Base-by-base conservation (phyloP, 2,329 filamentous ascomycete genomes). In the Xylariaceae sp. region DNA sequence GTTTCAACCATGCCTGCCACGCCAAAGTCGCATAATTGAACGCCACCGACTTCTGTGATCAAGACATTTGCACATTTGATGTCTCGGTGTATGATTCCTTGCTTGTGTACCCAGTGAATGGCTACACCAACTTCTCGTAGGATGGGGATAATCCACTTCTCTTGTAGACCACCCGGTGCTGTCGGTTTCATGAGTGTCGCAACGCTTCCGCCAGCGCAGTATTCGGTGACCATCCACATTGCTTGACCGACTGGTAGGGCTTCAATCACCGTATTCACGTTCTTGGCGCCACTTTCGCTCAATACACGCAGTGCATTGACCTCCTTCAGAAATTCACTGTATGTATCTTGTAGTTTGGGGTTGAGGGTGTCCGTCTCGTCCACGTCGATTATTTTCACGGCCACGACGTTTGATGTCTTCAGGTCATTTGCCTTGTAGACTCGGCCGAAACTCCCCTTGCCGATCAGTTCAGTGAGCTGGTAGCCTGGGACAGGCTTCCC, bases 181-280 rank as follows among this genome's bases (percentile, higher is more conserved):
- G 81, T 86, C n/a, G 85, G 82, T 63, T 79, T 81, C 82, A 85
- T 85, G 51, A 80, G 78, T 53, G 78, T 91, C 57, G 80, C 85
- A 66, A 95, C 85, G 66, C 89, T 94, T 43, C 89, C 89, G 54
- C 89, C 89, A 6, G 86, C 87, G 60, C 89, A 91, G 67, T 91
- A 90, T 69, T 94, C 88, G 51, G 87, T 91, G 48, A 94, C 82
- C 73, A 94, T 89, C 89, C 89, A 95, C 72, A 95, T 85, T 52
- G 89, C 82, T 58, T 87, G 84, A 39, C 87, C 86, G 35, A 92
- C 82, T 9, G 87, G 83, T 17, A 91, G 76, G 5, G 87, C 87
- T 57, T 91, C 88, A 59, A 91, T 84, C 45, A 92, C 86, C 59
- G 85, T 80, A 65, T 92, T 94, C 70, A 95, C 84, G 63, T 92